Evolutionary conservation across 2,329 filamentous ascomycete genomes (phyloP).

Genomic region (Elsinoe australis): DNA sequence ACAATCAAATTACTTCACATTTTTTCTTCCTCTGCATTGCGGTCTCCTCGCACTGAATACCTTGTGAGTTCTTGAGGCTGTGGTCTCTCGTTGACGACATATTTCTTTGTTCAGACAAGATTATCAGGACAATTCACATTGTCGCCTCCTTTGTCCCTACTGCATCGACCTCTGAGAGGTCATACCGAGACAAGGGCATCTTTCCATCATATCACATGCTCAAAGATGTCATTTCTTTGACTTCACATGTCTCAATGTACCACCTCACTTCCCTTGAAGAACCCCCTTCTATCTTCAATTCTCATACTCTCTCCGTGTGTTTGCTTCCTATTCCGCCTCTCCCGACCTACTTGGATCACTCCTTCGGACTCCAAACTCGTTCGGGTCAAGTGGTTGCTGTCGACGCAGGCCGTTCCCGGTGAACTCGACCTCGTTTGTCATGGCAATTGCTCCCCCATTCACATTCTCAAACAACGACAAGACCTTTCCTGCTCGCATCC

Average conservation of each 20-base stretch:
- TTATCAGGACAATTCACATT: neutral
- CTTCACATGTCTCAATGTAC: neutral
- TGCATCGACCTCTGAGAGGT: neutral
- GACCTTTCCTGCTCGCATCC: conserved; percentile 9
- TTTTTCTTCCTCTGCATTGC: neutral
- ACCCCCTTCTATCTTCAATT: neutral
- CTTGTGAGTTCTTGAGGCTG: too few species aligned
- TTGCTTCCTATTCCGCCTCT: neutral
- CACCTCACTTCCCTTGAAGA: neutral
- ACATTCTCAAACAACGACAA: conserved; percentile 11
- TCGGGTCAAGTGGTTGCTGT: neutral
- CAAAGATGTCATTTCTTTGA: neutral
- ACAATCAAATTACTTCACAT: neutral
- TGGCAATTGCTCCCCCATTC: conserved; percentile 8
- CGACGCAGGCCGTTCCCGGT: neutral
- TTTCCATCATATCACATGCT: neutral
- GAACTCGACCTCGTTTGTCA: conserved; percentile 9
- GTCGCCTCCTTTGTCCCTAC: neutral
- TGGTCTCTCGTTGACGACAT: too few species aligned
- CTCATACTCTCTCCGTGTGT: neutral
- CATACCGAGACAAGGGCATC: neutral
- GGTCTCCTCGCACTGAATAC: too few species aligned
- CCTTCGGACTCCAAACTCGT: neutral
- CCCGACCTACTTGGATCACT: neutral
- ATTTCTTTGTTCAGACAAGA: too few species aligned